phyloP scores from a whole-genome alignment of 2,329 filamentous ascomycete genomes.

The Xylariales sp. region DNA sequence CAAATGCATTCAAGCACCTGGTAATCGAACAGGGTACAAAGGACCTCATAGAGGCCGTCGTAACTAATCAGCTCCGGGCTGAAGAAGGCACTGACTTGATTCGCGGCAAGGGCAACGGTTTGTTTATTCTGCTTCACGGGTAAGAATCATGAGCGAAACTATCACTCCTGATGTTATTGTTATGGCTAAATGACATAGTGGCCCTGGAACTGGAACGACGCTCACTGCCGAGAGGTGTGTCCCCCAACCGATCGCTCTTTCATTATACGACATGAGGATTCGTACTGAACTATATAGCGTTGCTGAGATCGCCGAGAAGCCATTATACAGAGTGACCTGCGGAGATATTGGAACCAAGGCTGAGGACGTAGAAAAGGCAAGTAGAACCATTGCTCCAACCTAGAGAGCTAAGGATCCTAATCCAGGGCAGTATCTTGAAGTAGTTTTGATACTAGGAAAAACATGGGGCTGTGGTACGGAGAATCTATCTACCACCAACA shows the following conservation, averaged over 20 bases:
- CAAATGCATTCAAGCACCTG: slow-evolving; percentile 13
- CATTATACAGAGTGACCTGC: slow-evolving; percentile 16
- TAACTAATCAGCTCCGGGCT: slow-evolving; percentile 11
- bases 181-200: too few species aligned
- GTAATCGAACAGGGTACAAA: slow-evolving; percentile 14
- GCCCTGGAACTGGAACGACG: slow-evolving; percentile 17
- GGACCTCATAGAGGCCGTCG: slow-evolving; percentile 14
- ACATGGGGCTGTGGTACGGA: slow-evolving; percentile 13
- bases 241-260: too few species aligned
- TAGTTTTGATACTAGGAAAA: slow-evolving; percentile 14
- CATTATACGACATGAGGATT: too few species aligned
- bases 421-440: slow-evolving; percentile 17
- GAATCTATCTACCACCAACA: too few species aligned
- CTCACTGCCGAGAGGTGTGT: slow-evolving; percentile 15
- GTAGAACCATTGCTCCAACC: too few species aligned
- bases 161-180: too few species aligned
- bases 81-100: slow-evolving; percentile 10
- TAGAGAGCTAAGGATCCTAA: too few species aligned
- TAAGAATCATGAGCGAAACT: too few species aligned
- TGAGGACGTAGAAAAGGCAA: slow-evolving; percentile 10
- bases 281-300: slow-evolving; percentile 7
- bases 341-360: slow-evolving; percentile 19
- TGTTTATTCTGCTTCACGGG: slow-evolving; percentile 14
- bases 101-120: slow-evolving; percentile 11
- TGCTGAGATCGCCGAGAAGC: slow-evolving; percentile 14